phyloP scores from a whole-genome alignment of 2,329 filamentous ascomycete genomes.

The Colletotrichum spaethianum region DNA sequence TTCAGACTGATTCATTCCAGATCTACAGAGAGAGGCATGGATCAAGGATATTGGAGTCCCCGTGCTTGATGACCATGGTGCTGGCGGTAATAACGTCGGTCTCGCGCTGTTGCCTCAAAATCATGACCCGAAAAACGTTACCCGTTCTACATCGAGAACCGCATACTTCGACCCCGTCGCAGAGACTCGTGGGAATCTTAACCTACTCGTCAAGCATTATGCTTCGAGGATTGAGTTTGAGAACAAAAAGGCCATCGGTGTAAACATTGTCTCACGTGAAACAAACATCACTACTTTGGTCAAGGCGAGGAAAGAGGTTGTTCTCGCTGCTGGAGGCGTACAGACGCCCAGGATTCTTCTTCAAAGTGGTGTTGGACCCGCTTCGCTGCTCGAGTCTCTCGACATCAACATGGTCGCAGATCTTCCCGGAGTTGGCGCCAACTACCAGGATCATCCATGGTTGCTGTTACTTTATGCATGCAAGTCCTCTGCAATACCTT shows the following conservation, averaged over 20 bases:
- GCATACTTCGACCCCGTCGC: slow-evolving; percentile 52
- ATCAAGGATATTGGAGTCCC: slow-evolving; percentile 37
- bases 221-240: slow-evolving; percentile 46
- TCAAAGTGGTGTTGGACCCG: slow-evolving; percentile 63
- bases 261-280: slow-evolving; percentile 50
- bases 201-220: slow-evolving; percentile 52
- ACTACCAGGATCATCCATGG: slow-evolving; percentile 40
- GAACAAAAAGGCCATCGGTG: slow-evolving; percentile 48
- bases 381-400: slow-evolving; percentile 52
- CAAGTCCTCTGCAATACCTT: background rate
- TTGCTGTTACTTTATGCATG: slow-evolving; percentile 27
- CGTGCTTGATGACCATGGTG: slow-evolving; percentile 40
- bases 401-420: slow-evolving; percentile 50
- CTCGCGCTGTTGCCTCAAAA: slow-evolving; percentile 50
- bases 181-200: slow-evolving; percentile 53
- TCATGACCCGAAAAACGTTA: slow-evolving; percentile 56
- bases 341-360: slow-evolving; percentile 62
- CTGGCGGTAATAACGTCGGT: slow-evolving; percentile 41
- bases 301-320: slow-evolving; percentile 53
- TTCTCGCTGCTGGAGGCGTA: slow-evolving; percentile 57
- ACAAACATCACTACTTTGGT: background rate
- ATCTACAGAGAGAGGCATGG: slow-evolving; percentile 31
- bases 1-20: background rate
- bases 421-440: slow-evolving; percentile 39
- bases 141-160: slow-evolving; percentile 51